These are phyloP conservation scores for Colletotrichum aenigma DNA, from an alignment of 2,329 filamentous ascomycete genomes.

Conservation along the genomic window DNA sequence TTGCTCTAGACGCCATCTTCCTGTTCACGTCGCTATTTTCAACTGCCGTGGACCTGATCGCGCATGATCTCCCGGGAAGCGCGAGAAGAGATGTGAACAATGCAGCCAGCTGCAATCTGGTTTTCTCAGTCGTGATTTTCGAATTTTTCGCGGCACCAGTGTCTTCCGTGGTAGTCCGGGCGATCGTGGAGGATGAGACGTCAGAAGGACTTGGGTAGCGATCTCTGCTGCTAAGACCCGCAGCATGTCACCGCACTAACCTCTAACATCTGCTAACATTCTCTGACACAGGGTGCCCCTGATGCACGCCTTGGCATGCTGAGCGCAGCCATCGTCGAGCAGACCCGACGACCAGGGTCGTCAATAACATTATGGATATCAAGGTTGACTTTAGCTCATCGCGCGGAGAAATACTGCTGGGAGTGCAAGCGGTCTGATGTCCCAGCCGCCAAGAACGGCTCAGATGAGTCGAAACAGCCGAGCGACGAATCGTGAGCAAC, in stretches of 20 bases:
- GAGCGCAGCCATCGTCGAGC: background rate
- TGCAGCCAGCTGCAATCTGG: background rate
- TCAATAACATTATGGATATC: background rate
- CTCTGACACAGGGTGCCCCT: slow-evolving; percentile 6
- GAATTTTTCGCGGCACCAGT: background rate
- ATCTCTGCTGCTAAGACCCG: background rate
- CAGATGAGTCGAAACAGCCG: slow-evolving; percentile 19
- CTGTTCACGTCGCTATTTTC: background rate
- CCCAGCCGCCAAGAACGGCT: slow-evolving; percentile 12
- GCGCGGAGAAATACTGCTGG: background rate
- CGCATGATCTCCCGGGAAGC: background rate
- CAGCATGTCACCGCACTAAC: background rate
- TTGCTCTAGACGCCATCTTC: background rate
- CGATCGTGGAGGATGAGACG: slow-evolving; percentile 18
- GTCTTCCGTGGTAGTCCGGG: slow-evolving; percentile 11
- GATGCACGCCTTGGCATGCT: slow-evolving; percentile 12
- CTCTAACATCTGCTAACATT: background rate
- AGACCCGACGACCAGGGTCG: background rate
- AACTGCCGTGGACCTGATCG: background rate
- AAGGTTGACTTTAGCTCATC: background rate
- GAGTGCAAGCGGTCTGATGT: slow-evolving; percentile 9
- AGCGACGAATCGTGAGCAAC: background rate
- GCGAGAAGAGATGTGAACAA: background rate
- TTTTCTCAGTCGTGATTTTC: background rate
- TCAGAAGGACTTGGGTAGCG: background rate